phyloP scores from a whole-genome alignment of 169 alveolate species.

The Cryptosporidium meleagridis region DNA sequence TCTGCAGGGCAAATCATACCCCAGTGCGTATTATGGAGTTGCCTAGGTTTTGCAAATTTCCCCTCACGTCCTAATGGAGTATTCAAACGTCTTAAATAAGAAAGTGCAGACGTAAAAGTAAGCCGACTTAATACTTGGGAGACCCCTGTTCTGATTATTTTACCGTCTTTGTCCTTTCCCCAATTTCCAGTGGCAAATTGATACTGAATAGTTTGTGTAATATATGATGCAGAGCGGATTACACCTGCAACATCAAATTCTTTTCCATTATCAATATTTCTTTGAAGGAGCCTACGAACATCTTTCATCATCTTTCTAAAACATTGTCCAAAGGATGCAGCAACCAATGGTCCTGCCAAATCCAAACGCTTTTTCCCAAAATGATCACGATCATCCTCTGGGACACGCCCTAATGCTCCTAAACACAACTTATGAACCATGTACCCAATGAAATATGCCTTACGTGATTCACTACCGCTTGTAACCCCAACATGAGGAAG shows the following conservation, averaged over 20 bases:
- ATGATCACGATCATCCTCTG: constrained; percentile 99
- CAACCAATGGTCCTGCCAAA: constrained; percentile 98
- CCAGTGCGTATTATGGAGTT: constrained; percentile 99
- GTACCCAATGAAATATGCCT: constrained; percentile 98
- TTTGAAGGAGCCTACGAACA: constrained; percentile 90
- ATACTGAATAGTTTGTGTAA: constrained; percentile 91
- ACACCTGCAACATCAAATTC: constrained; percentile 92
- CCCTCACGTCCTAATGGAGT: constrained; percentile 99
- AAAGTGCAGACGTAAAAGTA: constrained; percentile 97
- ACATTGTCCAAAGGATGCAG: constrained; percentile 95
- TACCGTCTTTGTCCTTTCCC: constrained; percentile 98
- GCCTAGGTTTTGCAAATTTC: constrained; percentile 99
- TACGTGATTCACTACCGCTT: constrained; percentile 92
- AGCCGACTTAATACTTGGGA: constrained; percentile 96
- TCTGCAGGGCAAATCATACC: constrained; percentile 99
- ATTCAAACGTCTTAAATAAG: constrained; percentile 98
- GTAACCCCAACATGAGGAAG: constrained; percentile 98
- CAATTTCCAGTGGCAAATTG: constrained; percentile 98
- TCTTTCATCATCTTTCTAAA: constrained; percentile 94
- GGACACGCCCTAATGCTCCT: constrained; percentile 96
- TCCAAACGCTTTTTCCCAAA: constrained; percentile 99
- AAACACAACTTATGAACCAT: constrained; percentile 96
- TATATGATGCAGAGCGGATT: constrained; percentile 88
- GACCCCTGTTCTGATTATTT: constrained; percentile 97
- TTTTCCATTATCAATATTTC: constrained; percentile 91